Conservation (phyloP, 306 rosid species). For the Rubus idaeus region DNA sequence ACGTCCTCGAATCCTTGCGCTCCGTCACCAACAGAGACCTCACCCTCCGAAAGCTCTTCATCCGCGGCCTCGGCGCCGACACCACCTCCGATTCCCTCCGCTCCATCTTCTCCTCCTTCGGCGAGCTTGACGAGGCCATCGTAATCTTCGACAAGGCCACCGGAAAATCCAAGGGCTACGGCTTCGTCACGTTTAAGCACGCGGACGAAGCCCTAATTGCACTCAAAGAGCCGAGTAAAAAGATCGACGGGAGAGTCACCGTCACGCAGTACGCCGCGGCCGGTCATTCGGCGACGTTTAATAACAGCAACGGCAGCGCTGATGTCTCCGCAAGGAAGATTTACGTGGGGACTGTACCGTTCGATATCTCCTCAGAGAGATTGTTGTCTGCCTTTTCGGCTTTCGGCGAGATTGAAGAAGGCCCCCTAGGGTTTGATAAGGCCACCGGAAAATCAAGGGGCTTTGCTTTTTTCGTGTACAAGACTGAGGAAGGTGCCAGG, state of each 20-base stretch:
- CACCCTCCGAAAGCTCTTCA: conserved; percentile 67
- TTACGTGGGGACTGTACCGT: conserved; percentile 64
- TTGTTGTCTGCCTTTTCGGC: conserved; percentile 48
- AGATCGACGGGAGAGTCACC: conserved; percentile 68
- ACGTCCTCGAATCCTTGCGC: conserved; percentile 54
- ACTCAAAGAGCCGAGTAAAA: conserved; percentile 65
- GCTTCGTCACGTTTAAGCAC: conserved; percentile 65
- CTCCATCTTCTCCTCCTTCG: conserved; percentile 49
- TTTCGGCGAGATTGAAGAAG: conserved; percentile 69
- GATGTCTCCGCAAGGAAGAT: conserved; percentile 56
- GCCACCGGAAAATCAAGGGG: conserved; percentile 66
- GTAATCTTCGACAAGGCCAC: conserved; percentile 64
- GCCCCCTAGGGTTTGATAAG: conserved; percentile 68
- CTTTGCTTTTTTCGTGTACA: conserved; percentile 66
- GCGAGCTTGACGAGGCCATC: conserved; percentile 67
- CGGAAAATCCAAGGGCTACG: conserved; percentile 66
- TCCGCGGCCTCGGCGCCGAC: conserved; percentile 75
- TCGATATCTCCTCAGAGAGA: conserved; percentile 56
- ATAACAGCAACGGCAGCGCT: background rate
- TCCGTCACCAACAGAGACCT: conserved; percentile 46
- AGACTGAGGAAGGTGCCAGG: conserved; percentile 62
- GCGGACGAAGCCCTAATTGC: conserved; percentile 66
- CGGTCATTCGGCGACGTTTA: conserved; percentile 31
- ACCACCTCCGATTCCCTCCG: conserved; percentile 74
- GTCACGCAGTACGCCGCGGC: conserved; percentile 72